Evolutionary conservation across 1,284 basidiomycete genomes (phyloP), one percentile per base, ranked within the genome.

Genomic region (Puccinia horiana): DNA sequence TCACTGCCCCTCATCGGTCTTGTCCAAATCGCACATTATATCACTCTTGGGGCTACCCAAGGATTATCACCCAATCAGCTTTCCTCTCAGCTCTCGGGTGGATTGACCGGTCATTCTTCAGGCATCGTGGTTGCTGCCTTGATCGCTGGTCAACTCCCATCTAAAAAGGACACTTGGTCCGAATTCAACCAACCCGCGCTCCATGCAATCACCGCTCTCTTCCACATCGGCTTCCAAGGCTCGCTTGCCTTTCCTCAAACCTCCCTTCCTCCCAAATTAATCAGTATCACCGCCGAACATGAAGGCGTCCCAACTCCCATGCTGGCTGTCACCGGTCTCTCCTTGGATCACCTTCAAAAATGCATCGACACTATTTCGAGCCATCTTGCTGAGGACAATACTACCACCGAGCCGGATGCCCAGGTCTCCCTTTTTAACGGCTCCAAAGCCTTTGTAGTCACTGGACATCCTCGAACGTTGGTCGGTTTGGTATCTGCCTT

Each of bases 41-140:
- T 97, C 83, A 90, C 93, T 80, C 90, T 92, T 37, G 93, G 92
- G 86, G 92, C 91, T 76, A 91, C 93, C 79, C 88, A 91, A 37
- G 91, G 91, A 81, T 88, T 95, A 67, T 91, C 90, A 20, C 84
- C 84, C 35, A 81, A 84, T 76, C 42, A 83, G 58, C 61, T 84
- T 56, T 76, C 83, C 20, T 52, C 69, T 37, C 58, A 82, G 26
- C 65, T 84, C 18, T 63, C 73, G 29, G 84, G 83, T 23, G 96
- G 96, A 76, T 91, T 94, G 6, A 98, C 96, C 16, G 96, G 96
- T 69, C 96, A 99, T 88, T 97, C 95, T 9, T 96, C 98, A 88
- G 97, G 96, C 84, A 91, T 99, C 84, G 92, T 98, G 81, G 95
- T 95, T 29, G 96, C 96, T 32, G 91, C 97, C 76, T 92, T 91